These are phyloP conservation scores for Mrakia gelida DNA, from an alignment of 768 basidiomycete species.

Conservation along the genomic window DNA sequence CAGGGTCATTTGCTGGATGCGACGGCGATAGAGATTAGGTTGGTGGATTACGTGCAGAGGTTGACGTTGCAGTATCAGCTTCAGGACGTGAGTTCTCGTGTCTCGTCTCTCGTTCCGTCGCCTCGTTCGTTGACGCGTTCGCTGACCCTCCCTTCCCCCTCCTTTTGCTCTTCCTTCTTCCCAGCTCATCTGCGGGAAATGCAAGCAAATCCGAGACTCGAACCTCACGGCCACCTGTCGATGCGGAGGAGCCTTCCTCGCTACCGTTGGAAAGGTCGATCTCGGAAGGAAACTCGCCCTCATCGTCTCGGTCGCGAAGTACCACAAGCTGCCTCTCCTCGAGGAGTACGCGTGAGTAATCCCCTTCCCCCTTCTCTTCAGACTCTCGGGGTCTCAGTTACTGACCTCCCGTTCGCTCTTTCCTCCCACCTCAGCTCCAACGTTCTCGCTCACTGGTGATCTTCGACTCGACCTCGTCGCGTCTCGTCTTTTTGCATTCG, in stretches of 20 bases:
- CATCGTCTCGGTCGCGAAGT: constrained; percentile 56
- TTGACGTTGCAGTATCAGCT: constrained; percentile 73
- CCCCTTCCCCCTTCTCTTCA: background rate
- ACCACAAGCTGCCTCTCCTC: constrained; percentile 42
- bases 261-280: constrained; percentile 69
- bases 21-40: constrained; percentile 74
- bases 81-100: constrained; percentile 63
- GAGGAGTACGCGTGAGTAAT: constrained; percentile 40
- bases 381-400: too few species aligned
- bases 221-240: constrained; percentile 78
- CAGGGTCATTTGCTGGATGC: constrained; percentile 87
- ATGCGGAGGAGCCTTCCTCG: constrained; percentile 79
- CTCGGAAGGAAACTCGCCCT: constrained; percentile 67
- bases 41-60: constrained; percentile 69
- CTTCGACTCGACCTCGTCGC: background rate
- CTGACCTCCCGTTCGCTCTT: too few species aligned
- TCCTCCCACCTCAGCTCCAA: background rate
- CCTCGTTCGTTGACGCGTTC: background rate
- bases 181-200: constrained; percentile 71
- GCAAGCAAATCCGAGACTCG: constrained; percentile 84
- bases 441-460: constrained; percentile 13
- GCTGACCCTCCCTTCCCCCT: background rate
- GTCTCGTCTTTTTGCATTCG: background rate
- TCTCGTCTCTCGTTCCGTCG: background rate
- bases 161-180: background rate